Conservation (phyloP, 352 stramenopile species). For the Globisporangium heterothallicum region DNA sequence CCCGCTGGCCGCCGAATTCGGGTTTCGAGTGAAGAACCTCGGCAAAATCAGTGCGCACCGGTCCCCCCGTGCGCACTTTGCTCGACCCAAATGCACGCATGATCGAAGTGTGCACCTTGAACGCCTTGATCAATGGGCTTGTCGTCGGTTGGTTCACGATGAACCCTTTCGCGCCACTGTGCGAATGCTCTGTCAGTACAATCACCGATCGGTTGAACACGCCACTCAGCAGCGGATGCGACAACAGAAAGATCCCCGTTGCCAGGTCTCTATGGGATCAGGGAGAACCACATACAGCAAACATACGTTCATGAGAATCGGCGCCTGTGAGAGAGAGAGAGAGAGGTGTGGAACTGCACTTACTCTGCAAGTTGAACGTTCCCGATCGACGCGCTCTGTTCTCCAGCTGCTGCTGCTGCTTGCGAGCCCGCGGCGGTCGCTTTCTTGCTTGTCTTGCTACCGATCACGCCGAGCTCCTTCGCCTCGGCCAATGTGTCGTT, state of each 20-base stretch:
- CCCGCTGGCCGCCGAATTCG: slow-evolving; percentile 55
- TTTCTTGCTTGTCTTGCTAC: neutral
- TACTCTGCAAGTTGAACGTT: slow-evolving; percentile 44
- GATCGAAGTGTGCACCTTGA: slow-evolving; percentile 56
- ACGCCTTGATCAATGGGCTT: slow-evolving; percentile 47
- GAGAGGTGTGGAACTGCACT: too few relatives aligned
- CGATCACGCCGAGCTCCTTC: slow-evolving; percentile 25
- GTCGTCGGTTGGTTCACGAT: slow-evolving; percentile 68
- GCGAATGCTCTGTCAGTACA: slow-evolving; percentile 62
- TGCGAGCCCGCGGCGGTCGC: slow-evolving; percentile 2
- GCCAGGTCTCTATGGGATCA: slow-evolving; percentile 35
- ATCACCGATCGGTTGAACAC: slow-evolving; percentile 76
- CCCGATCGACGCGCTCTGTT: slow-evolving; percentile 13
- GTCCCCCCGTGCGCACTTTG: slow-evolving; percentile 54
- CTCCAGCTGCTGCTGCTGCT: neutral
- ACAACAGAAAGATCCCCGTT: slow-evolving; percentile 63
- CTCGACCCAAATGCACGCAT: slow-evolving; percentile 53
- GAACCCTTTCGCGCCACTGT: slow-evolving; percentile 53
- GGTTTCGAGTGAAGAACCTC: slow-evolving; percentile 30
- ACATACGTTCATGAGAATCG: slow-evolving; percentile 1
- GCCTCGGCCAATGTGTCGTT: slow-evolving; percentile 56
- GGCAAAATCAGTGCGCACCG: slow-evolving; percentile 53
- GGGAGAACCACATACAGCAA: neutral
- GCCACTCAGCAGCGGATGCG: slow-evolving; percentile 64
- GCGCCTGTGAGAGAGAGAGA: too few relatives aligned